Evolutionary conservation across 192 early-diverging fungal species (phyloP).

Genomic region (Linnemannia schmuckeri): DNA sequence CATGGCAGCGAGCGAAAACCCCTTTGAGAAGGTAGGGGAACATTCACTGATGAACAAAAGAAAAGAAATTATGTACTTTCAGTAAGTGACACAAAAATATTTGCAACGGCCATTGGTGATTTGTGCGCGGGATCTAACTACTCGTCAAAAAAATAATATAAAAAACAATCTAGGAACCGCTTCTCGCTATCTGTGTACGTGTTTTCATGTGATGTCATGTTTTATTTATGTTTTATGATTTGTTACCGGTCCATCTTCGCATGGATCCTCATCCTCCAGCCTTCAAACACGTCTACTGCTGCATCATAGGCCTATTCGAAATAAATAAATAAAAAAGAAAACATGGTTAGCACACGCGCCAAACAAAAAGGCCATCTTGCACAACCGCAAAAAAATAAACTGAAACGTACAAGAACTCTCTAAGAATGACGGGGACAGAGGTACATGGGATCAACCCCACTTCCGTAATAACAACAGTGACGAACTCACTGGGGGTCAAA

Average conservation of each 20-base stretch:
- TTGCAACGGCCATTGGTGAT: too few species aligned
- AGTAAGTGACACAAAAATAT: too few species aligned
- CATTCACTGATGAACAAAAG: too few species aligned
- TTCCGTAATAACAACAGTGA: slow-evolving; percentile 93
- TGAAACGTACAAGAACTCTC: slow-evolving; percentile 52
- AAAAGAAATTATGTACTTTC: too few species aligned
- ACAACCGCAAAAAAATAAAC: background rate
- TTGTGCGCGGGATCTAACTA: too few species aligned
- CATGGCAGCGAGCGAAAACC: too few species aligned
- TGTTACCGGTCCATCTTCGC: background rate
- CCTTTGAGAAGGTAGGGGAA: too few species aligned
- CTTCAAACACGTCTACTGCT: slow-evolving; percentile 25
- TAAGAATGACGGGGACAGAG: slow-evolving; percentile 77
- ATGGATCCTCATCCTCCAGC: background rate
- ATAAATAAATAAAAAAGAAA: background rate
- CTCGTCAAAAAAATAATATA: too few species aligned
- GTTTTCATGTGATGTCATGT: background rate
- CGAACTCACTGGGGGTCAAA: slow-evolving; percentile 93
- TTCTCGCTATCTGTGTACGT: background rate
- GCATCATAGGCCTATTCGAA: slow-evolving; percentile 46
- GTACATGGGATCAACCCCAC: slow-evolving; percentile 93
- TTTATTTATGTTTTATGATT: background rate
- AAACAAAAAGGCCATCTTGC: background rate
- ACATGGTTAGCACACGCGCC: background rate
- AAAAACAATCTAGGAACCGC: too few species aligned